These are phyloP conservation scores for Canariomyces notabilis DNA, from an alignment of 2,329 filamentous ascomycete genomes.

Conservation along the genomic window DNA sequence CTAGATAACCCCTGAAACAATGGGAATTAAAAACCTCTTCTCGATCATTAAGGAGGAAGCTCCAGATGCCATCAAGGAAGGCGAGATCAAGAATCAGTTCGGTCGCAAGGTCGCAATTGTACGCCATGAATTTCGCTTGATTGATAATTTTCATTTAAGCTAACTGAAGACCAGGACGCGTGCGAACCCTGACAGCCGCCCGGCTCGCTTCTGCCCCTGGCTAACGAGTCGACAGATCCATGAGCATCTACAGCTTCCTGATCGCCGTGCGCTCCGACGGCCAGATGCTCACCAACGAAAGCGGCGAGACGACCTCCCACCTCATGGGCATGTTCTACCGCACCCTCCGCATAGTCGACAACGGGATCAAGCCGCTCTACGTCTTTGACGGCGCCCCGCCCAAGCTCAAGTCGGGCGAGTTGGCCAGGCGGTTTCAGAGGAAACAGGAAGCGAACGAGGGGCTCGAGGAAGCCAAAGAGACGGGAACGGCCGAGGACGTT, in stretches of 20 bases:
- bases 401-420: conserved; percentile 94
- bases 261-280: conserved; percentile 96
- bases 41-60: conserved; percentile 85
- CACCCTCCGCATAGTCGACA: conserved; percentile 95
- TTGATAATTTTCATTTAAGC: background rate
- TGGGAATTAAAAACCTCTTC: conserved; percentile 70
- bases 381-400: conserved; percentile 96
- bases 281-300: conserved; percentile 91
- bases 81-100: conserved; percentile 98
- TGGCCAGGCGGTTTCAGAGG: conserved; percentile 92
- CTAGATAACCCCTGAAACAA: conserved; percentile 30
- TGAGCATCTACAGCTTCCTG: conserved; percentile 99
- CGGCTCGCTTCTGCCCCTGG: background rate
- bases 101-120: conserved; percentile 97
- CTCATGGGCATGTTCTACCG: conserved; percentile 99
- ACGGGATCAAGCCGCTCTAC: conserved; percentile 96
- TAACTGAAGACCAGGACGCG: conserved; percentile 48
- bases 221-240: conserved; percentile 49
- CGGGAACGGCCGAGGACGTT: conserved; percentile 91
- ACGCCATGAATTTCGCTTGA: conserved; percentile 35
- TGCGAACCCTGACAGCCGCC: conserved; percentile 29
- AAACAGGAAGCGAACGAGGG: conserved; percentile 88
- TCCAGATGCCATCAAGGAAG: conserved; percentile 90
- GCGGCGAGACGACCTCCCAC: conserved; percentile 94
- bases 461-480: conserved; percentile 94